A percentile compares a stretch with the other conserved stretches of the same genome.
phyloP scores from a whole-genome alignment of 352 stramenopile species.

The Phytophthora multivora region DNA sequence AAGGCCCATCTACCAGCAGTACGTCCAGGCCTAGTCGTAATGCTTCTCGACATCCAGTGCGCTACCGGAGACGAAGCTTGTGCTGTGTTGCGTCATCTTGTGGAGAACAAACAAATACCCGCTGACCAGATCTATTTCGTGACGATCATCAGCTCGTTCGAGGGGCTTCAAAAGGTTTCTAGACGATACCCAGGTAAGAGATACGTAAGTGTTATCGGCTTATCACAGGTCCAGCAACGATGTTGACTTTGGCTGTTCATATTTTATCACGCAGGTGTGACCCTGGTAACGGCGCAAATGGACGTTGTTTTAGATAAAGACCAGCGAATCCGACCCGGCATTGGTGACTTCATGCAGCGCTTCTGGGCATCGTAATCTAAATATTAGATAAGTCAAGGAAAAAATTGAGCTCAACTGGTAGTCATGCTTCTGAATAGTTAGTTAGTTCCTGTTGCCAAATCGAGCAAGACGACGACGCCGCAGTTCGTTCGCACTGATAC shows the following conservation, averaged over 20 bases:
- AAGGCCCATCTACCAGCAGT: neutral
- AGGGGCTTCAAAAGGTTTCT: slow-evolving; percentile 1
- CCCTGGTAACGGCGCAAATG: slow-evolving; percentile 3
- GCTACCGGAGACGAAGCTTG: slow-evolving; percentile 3
- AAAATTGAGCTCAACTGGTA: neutral
- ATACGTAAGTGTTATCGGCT: neutral
- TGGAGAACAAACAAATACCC: neutral
- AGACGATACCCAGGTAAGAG: neutral
- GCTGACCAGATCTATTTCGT: slow-evolving; percentile 1
- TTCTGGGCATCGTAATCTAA: neutral
- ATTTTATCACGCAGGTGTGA: neutral
- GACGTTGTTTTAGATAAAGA: slow-evolving; percentile 5
- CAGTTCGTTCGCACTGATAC: slow-evolving; percentile 28
- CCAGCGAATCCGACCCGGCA: slow-evolving; percentile 2
- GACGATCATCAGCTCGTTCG: slow-evolving; percentile 1
- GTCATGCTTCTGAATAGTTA: neutral
- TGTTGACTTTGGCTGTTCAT: neutral
- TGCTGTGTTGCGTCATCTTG: slow-evolving; percentile 3
- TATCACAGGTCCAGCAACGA: neutral
- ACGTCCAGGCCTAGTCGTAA: neutral
- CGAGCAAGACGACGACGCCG: slow-evolving; percentile 34
- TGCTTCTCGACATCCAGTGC: slow-evolving; percentile 5
- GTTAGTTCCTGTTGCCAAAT: slow-evolving; percentile 16
- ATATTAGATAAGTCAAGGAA: neutral
- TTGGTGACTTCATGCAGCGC: slow-evolving; percentile 4